Evolutionary conservation across 805 yeast genomes (phyloP).

Genomic region (Brettanomyces bruxellensis): DNA sequence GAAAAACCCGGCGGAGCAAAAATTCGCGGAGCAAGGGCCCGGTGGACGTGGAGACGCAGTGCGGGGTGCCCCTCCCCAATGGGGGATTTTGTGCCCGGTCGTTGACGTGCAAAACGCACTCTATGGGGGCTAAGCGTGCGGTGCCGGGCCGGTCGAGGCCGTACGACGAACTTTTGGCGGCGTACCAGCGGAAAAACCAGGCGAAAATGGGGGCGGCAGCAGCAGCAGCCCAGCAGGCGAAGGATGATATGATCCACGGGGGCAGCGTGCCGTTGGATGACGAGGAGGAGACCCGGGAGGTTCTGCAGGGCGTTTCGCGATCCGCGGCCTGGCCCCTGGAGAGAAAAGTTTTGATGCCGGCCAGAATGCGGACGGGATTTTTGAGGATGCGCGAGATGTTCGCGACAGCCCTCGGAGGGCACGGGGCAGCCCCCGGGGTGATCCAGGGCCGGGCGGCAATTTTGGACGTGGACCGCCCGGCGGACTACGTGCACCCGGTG

Average conservation of each 20-base stretch:
- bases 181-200: constrained; percentile 88
- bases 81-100: constrained; percentile 97
- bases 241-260: constrained; percentile 52
- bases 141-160: constrained; percentile 91
- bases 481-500: constrained; percentile 50
- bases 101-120: constrained; percentile 92
- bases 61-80: constrained; percentile 89
- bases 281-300: constrained; percentile 89
- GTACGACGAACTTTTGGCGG: constrained; percentile 78
- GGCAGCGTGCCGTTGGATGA: constrained; percentile 53
- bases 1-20: constrained; percentile 21
- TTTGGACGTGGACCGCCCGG: constrained; percentile 62
- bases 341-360: constrained; percentile 60
- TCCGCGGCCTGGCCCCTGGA: constrained; percentile 82
- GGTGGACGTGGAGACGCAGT: constrained; percentile 86
- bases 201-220: constrained; percentile 79
- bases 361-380: constrained; percentile 60
- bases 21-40: constrained; percentile 63
- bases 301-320: constrained; percentile 77
- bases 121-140: constrained; percentile 97
- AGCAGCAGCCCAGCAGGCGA: constrained; percentile 69
- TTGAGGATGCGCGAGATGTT: constrained; percentile 90
- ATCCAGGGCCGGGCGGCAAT: constrained; percentile 73
- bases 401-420: constrained; percentile 71
- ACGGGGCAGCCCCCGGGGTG: constrained; percentile 50